phyloP scores from a whole-genome alignment of 495 filamentous ascomycete genomes.

The Talaromyces nanjingensis region DNA sequence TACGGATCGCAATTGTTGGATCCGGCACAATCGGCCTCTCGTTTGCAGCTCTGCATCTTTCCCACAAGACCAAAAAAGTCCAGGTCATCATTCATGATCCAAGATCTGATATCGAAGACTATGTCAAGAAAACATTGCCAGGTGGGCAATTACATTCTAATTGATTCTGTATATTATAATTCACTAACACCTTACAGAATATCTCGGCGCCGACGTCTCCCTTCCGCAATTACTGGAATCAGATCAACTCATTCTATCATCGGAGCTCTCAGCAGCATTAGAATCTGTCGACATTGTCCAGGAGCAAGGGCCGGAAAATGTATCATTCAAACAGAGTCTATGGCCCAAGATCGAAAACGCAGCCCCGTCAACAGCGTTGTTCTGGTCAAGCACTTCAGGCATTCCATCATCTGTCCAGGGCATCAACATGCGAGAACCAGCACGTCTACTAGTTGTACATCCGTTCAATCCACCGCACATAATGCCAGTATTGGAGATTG shows the following conservation, averaged over 20 bases:
- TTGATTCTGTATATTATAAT: background rate
- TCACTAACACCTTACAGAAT: background rate
- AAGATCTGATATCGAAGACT: slow-evolving; percentile 39
- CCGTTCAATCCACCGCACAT: slow-evolving; percentile 60
- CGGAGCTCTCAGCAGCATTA: slow-evolving; percentile 34
- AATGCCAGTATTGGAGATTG: slow-evolving; percentile 56
- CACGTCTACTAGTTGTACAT: slow-evolving; percentile 48
- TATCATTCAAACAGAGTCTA: slow-evolving; percentile 41
- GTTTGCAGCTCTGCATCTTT: slow-evolving; percentile 49
- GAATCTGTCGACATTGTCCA: slow-evolving; percentile 44
- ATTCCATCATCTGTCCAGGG: slow-evolving; percentile 46
- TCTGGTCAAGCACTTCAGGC: slow-evolving; percentile 53
- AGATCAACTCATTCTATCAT: slow-evolving; percentile 27
- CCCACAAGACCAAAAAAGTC: slow-evolving; percentile 30
- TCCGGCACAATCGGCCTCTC: slow-evolving; percentile 56
- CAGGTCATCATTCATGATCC: slow-evolving; percentile 43
- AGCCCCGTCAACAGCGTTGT: slow-evolving; percentile 29
- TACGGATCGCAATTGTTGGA: slow-evolving; percentile 44
- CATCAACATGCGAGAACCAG: slow-evolving; percentile 29
- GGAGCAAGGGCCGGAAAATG: slow-evolving; percentile 51
- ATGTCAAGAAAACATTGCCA: slow-evolving; percentile 36
- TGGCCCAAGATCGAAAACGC: slow-evolving; percentile 41
- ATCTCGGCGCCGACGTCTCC: slow-evolving; percentile 12
- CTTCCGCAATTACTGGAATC: slow-evolving; percentile 17
- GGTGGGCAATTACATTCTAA: background rate